Evolutionary conservation across 345 rosid genomes (phyloP), one percentile per base, ranked within the genome.

Genomic region (Orychophragmus violaceus): DNA sequence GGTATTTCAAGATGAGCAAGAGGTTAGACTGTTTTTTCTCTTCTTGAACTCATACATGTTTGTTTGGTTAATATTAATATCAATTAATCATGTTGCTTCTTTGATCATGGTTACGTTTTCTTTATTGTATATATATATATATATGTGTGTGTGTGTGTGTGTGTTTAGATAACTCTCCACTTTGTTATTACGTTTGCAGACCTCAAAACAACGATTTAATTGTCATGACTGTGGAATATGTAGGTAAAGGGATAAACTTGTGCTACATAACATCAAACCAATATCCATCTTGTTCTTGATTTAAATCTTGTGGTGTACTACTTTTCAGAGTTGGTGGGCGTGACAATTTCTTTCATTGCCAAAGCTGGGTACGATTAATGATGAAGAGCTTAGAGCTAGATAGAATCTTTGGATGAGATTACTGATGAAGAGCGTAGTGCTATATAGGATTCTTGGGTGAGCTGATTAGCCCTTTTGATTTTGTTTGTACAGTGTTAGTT

Each of bases 141-240:
- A n/a, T n/a, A n/a, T n/a, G n/a, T n/a, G n/a, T n/a, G n/a, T n/a
- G n/a, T n/a, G n/a, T n/a, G n/a, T n/a, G n/a, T n/a, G n/a, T n/a
- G n/a, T n/a, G n/a, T n/a, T n/a, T n/a, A n/a, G n/a, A 5, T 9
- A 41, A 60, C 10, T 27, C 16, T 46, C 14, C 52, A 10, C 52
- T 28, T 11, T 22, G 8, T 17, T 45, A 18, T 61, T 62, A 23
- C 13, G 55, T 27, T 46, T 70, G 55, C 78, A 89, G 96, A 82
- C 67, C 10, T 61, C 77, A 2, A 87, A 84, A 69, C 62, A 62
- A 39, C 90, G 83, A 39, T 87, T 87, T 66, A 96, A 91, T 54
- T 87, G 94, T 61, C 74, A 82, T 60, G 87, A 81, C 16, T 87
- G 98, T 60, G 90, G 96, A 28, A 88, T 91, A 68, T 88, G 96